Percentiles rank a stretch among this genome's conserved stretches.
Evolutionary conservation across 805 yeast species (phyloP).

Genomic region (Starmerella gropengiesseri): DNA sequence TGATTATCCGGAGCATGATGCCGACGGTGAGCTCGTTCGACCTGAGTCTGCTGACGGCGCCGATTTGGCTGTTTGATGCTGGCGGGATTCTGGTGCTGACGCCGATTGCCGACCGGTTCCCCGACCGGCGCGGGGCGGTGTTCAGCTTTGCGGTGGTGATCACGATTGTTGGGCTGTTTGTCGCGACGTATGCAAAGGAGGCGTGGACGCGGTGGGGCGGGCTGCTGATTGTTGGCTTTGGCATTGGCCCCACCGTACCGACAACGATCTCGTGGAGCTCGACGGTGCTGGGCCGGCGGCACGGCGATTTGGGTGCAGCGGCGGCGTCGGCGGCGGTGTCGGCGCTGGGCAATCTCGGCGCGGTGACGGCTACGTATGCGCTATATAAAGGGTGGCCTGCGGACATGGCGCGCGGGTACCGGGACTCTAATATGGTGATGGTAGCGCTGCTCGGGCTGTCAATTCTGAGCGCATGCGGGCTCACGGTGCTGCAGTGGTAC

Average conservation of each 20-base stretch:
- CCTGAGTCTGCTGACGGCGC: slow-evolving; percentile 69
- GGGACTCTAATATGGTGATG: slow-evolving; percentile 73
- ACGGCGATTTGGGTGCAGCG: slow-evolving; percentile 80
- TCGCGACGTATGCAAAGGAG: slow-evolving; percentile 62
- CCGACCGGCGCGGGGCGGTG: slow-evolving; percentile 46
- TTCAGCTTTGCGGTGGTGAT: slow-evolving; percentile 53
- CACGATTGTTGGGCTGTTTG: slow-evolving; percentile 63
- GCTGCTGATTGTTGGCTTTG: slow-evolving; percentile 69
- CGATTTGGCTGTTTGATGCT: slow-evolving; percentile 80
- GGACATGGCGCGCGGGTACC: slow-evolving; percentile 49
- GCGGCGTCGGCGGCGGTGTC: slow-evolving; percentile 72
- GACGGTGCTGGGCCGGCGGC: slow-evolving; percentile 55
- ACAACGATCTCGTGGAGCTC: slow-evolving; percentile 76
- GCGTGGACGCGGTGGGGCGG: slow-evolving; percentile 76
- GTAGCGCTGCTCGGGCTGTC: slow-evolving; percentile 66
- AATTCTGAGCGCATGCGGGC: slow-evolving; percentile 40
- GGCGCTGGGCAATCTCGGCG: slow-evolving; percentile 79
- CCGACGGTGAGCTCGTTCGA: slow-evolving; percentile 53
- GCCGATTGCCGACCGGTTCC: slow-evolving; percentile 66
- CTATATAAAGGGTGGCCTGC: slow-evolving; percentile 80
- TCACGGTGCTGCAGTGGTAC: slow-evolving; percentile 27
- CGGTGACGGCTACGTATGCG: slow-evolving; percentile 78
- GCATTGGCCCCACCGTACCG: slow-evolving; percentile 86
- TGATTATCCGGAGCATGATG: slow-evolving; percentile 53
- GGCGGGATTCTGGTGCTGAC: slow-evolving; percentile 67